Evolutionary conservation across 1,284 basidiomycete species (phyloP).

Genomic region (Athelia psychrophila): DNA sequence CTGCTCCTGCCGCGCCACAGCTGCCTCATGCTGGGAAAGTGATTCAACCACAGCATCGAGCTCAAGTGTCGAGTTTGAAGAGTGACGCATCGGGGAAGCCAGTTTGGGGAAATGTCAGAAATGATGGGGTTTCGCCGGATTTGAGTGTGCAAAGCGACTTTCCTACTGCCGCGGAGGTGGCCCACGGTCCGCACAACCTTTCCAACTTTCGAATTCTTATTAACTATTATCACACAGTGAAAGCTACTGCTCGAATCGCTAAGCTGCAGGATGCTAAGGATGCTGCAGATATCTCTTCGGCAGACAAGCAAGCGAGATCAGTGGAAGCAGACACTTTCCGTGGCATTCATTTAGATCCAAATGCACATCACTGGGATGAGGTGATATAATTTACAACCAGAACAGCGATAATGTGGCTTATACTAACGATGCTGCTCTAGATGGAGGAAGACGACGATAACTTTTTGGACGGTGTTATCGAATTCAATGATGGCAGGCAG

Average conservation of each 20-base stretch:
- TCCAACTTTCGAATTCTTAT: conserved; percentile 14
- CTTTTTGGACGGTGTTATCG: conserved; percentile 85
- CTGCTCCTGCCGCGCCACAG: conserved; percentile 41
- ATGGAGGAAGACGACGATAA: conserved; percentile 92
- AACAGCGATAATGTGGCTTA: conserved; percentile 8
- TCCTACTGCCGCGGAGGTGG: conserved; percentile 91
- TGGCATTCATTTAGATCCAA: conserved; percentile 87
- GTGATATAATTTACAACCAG: conserved; percentile 43
- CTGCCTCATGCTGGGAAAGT: conserved; percentile 59
- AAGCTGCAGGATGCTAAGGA: conserved; percentile 33
- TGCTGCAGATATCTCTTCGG: conserved; percentile 27
- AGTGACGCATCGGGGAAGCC: conserved; percentile 46
- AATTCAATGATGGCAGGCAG: conserved; percentile 89
- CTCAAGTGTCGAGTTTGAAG: conserved; percentile 31
- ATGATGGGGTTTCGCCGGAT: conserved; percentile 33
- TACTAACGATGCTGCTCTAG: conserved; percentile 29
- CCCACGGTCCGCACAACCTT: conserved; percentile 54
- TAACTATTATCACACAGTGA: conserved; percentile 17
- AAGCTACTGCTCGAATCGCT: conserved; percentile 26
- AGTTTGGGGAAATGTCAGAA: conserved; percentile 62
- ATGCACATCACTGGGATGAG: conserved; percentile 95
- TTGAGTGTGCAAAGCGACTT: conserved; percentile 60
- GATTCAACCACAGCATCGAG: conserved; percentile 65
- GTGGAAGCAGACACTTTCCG: conserved; percentile 90
- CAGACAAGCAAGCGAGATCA: conserved; percentile 58